Percentiles rank a stretch among this genome's conserved stretches.
These are phyloP conservation scores for Teratosphaeria gauchensis DNA, from an alignment of 2,329 filamentous ascomycete genomes.

Conservation along the genomic window DNA sequence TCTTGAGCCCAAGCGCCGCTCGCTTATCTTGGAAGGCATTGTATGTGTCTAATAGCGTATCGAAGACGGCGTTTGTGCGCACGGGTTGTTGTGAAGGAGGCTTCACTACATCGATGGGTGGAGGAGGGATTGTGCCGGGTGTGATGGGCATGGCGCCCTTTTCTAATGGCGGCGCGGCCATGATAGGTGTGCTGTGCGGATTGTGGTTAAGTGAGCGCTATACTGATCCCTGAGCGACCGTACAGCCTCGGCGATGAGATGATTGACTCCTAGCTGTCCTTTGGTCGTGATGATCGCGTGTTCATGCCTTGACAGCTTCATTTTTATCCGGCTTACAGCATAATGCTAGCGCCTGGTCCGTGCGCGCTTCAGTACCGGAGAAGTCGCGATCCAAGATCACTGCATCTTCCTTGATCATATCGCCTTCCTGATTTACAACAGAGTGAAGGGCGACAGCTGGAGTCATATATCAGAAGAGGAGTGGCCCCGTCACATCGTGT, in stretches of 20 bases:
- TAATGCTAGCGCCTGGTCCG: not conserved
- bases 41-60: slow-evolving; percentile 53
- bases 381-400: not conserved
- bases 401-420: not conserved
- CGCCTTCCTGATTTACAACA: not conserved
- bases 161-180: slow-evolving; percentile 15
- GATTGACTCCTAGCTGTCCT: not conserved
- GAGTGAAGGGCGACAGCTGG: not conserved
- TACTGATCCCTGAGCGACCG: not conserved
- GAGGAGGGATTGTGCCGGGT: slow-evolving; percentile 8
- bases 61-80: slow-evolving; percentile 20
- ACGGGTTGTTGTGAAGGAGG: slow-evolving; percentile 16
- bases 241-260: not conserved
- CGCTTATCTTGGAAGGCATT: slow-evolving; percentile 74
- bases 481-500: not conserved
- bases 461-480: not conserved
- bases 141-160: slow-evolving; percentile 17
- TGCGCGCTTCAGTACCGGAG: not conserved
- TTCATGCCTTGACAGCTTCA: not conserved
- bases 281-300: not conserved
- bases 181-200: not conserved
- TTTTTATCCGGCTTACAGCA: not conserved
- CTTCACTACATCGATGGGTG: slow-evolving; percentile 11
- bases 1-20: slow-evolving; percentile 76
- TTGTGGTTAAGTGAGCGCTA: not conserved